Percentiles rank a stretch among this genome's conserved stretches.
These are phyloP conservation scores for Leccinum variicolor DNA, from an alignment of 768 basidiomycete species.

Conservation along the genomic window DNA sequence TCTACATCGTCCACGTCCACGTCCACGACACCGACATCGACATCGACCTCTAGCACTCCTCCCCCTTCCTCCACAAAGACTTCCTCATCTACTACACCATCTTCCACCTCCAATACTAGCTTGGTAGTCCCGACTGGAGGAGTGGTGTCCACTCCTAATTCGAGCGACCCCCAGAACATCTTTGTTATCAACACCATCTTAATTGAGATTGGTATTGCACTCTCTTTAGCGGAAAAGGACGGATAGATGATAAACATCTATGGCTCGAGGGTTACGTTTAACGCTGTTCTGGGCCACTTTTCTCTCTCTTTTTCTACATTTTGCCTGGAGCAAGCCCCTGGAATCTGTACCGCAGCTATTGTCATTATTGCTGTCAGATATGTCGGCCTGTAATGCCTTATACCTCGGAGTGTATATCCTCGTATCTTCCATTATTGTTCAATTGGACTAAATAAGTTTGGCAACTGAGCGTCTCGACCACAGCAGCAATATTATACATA, in stretches of 20 bases:
- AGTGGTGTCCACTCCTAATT: constrained; percentile 30
- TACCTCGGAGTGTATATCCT: constrained; percentile 15
- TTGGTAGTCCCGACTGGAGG: constrained; percentile 23
- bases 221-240: constrained; percentile 7
- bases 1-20: constrained; percentile 26
- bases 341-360: background rate
- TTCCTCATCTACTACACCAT: constrained; percentile 18
- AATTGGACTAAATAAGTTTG: background rate
- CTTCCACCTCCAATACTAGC: constrained; percentile 22
- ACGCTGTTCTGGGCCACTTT: background rate
- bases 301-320: background rate
- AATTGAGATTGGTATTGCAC: constrained; percentile 29
- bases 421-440: constrained; percentile 1
- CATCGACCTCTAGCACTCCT: constrained; percentile 3
- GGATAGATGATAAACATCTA: background rate
- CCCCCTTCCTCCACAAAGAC: constrained; percentile 16
- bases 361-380: background rate
- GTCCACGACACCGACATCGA: background rate
- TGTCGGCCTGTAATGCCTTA: constrained; percentile 18
- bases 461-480: background rate
- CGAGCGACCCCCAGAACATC: constrained; percentile 33
- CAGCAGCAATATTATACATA: background rate
- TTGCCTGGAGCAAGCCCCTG: constrained; percentile 8
- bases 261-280: background rate
- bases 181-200: constrained; percentile 34